These are phyloP conservation scores for Aspergillus piperis DNA, from an alignment of 2,329 filamentous ascomycete species.

Conservation along the genomic window DNA sequence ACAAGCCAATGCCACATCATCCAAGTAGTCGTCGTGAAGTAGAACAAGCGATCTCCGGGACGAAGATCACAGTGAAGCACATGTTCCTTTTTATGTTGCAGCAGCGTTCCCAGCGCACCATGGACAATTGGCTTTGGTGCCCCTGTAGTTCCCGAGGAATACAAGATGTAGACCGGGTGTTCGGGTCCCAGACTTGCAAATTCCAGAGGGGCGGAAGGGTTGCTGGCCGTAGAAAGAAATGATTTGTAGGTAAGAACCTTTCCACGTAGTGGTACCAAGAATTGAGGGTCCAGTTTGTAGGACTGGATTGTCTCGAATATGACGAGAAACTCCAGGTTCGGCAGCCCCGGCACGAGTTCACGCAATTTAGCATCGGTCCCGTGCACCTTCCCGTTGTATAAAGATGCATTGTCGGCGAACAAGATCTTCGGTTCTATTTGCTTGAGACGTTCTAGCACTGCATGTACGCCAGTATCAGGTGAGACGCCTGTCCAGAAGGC, in stretches of 20 bases:
- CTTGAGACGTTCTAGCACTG: slow-evolving; percentile 80
- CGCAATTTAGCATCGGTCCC: slow-evolving; percentile 74
- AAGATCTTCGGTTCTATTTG: slow-evolving; percentile 83
- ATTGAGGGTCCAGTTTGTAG: slow-evolving; percentile 38
- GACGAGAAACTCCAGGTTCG: slow-evolving; percentile 68
- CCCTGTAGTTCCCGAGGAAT: slow-evolving; percentile 86
- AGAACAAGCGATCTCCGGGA: slow-evolving; percentile 74
- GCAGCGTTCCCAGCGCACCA: slow-evolving; percentile 81
- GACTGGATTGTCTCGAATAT: slow-evolving; percentile 67
- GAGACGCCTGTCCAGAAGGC: slow-evolving; percentile 93
- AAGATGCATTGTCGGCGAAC: slow-evolving; percentile 82
- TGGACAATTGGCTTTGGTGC: slow-evolving; percentile 93
- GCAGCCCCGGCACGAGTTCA: slow-evolving; percentile 71
- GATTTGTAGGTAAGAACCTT: slow-evolving; percentile 44
- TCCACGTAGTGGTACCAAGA: slow-evolving; percentile 39
- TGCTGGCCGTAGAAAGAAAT: slow-evolving; percentile 49
- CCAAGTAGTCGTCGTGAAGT: slow-evolving; percentile 95
- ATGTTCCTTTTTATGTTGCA: slow-evolving; percentile 98
- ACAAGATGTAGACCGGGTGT: slow-evolving; percentile 90
- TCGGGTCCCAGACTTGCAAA: slow-evolving; percentile 82
- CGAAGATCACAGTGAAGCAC: slow-evolving; percentile 80
- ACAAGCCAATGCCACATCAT: slow-evolving; percentile 99
- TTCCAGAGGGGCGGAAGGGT: slow-evolving; percentile 46
- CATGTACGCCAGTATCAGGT: slow-evolving; percentile 87
- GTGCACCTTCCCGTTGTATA: slow-evolving; percentile 91